Conservation (phyloP, 2,329 filamentous ascomycete species). For the Ustulina deusta region DNA sequence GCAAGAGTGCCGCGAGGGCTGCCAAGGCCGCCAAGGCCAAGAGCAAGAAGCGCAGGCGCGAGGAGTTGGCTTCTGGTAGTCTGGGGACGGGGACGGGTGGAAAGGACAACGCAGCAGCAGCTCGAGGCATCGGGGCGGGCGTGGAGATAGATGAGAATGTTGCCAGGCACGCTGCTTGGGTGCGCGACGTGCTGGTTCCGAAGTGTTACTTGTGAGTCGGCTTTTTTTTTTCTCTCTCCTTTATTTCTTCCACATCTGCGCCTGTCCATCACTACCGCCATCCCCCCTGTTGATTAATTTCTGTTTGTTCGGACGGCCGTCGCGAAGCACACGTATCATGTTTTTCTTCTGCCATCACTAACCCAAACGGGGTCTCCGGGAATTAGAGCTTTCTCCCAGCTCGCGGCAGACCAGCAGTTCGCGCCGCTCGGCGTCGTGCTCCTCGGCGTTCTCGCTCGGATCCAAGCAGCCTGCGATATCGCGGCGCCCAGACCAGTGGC, state of each 20-base stretch:
- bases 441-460: slow-evolving; percentile 71
- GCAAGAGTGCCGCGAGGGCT: slow-evolving; percentile 23
- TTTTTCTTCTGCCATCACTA: slow-evolving; percentile 9
- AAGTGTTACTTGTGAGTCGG: slow-evolving; percentile 59
- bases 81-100: slow-evolving; percentile 15
- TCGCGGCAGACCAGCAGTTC: slow-evolving; percentile 79
- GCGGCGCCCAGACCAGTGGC: slow-evolving; percentile 29
- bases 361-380: not conserved
- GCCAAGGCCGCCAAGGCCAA: slow-evolving; percentile 43
- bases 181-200: slow-evolving; percentile 56
- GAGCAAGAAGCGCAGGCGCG: slow-evolving; percentile 57
- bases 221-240: not conserved
- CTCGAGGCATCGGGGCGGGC: slow-evolving; percentile 15
- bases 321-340: not conserved
- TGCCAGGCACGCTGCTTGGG: slow-evolving; percentile 52
- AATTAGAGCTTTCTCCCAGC: slow-evolving; percentile 72
- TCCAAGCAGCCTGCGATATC: slow-evolving; percentile 61
- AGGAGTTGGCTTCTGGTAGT: slow-evolving; percentile 40
- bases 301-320: not conserved
- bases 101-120: not conserved
- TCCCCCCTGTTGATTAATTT: not conserved
- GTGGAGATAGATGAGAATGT: slow-evolving; percentile 29
- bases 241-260: not conserved
- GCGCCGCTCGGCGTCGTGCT: slow-evolving; percentile 77
- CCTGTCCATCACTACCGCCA: not conserved